Conservation (phyloP, 2,329 filamentous ascomycete species). For the Colletotrichum sp. region DNA sequence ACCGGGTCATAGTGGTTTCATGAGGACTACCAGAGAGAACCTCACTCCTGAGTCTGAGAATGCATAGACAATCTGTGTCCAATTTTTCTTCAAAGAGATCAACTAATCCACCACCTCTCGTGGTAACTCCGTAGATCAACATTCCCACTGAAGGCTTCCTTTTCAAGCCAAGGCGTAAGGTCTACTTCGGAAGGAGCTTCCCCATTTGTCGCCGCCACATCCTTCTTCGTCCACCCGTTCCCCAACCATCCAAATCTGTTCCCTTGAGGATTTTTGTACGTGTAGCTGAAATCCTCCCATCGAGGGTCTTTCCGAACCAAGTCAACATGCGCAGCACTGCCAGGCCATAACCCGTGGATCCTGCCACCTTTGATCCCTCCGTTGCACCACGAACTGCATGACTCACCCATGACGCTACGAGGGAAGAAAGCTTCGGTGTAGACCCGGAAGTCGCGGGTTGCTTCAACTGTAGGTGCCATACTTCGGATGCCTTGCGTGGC, state of each 20-base stretch:
- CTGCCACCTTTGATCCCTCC: background rate
- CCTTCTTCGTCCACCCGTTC: background rate
- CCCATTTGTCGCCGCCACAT: background rate
- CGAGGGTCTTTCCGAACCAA: background rate
- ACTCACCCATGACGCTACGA: background rate
- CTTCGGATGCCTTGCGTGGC: background rate
- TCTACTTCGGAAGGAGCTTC: background rate
- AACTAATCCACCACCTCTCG: background rate
- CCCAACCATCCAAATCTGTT: background rate
- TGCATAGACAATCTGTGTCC: rapidly evolving
- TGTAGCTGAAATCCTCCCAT: background rate
- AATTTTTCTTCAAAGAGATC: rapidly evolving
- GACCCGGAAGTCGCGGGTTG: background rate
- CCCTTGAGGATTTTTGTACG: background rate
- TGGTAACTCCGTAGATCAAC: background rate
- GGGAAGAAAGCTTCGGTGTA: background rate
- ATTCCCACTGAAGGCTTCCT: background rate
- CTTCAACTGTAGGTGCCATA: background rate
- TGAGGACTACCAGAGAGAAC: background rate
- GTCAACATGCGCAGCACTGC: background rate
- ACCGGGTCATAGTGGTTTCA: background rate
- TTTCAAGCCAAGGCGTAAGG: background rate
- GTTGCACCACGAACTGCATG: background rate
- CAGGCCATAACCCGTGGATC: background rate
- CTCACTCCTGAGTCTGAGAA: background rate